Percentiles rank a stretch among this genome's conserved stretches.
phyloP scores from a whole-genome alignment of 306 rosid species.

The Lotus japonicus region DNA sequence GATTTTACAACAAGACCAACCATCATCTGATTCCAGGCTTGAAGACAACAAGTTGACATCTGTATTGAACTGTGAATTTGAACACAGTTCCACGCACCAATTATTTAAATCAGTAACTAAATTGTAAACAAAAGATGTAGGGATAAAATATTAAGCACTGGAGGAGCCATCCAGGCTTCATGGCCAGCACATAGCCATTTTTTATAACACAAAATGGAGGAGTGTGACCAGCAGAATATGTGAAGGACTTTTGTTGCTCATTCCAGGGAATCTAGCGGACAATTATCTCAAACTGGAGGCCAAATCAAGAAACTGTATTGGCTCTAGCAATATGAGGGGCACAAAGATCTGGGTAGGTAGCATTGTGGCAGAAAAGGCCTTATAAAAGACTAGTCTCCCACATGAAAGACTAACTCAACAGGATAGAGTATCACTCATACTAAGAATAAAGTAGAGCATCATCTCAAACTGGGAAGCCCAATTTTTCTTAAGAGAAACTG shows the following conservation, averaged over 20 bases:
- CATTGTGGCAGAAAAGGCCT: slow-evolving; percentile 14
- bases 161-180: slow-evolving; percentile 40
- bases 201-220: slow-evolving; percentile 20
- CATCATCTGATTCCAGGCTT: slow-evolving; percentile 89
- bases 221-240: slow-evolving; percentile 19
- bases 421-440: slow-evolving; percentile 18
- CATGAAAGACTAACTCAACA: background rate
- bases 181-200: slow-evolving; percentile 23
- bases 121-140: slow-evolving; percentile 41
- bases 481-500: slow-evolving; percentile 13
- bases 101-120: slow-evolving; percentile 71
- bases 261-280: slow-evolving; percentile 20
- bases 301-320: slow-evolving; percentile 1
- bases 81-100: slow-evolving; percentile 78
- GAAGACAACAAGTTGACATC: slow-evolving; percentile 77
- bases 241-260: background rate
- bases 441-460: slow-evolving; percentile 20
- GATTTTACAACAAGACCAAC: slow-evolving; percentile 81
- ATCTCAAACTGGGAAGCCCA: slow-evolving; percentile 12
- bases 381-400: background rate
- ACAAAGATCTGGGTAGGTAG: background rate
- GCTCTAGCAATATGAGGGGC: slow-evolving; percentile 8
- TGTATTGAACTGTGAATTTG: slow-evolving; percentile 72
- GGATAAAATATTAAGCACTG: slow-evolving; percentile 50
- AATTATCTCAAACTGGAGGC: slow-evolving; percentile 12